These are phyloP conservation scores for Hyphodiscus hymeniophilus DNA, from an alignment of 495 filamentous ascomycete species.

Conservation along the genomic window DNA sequence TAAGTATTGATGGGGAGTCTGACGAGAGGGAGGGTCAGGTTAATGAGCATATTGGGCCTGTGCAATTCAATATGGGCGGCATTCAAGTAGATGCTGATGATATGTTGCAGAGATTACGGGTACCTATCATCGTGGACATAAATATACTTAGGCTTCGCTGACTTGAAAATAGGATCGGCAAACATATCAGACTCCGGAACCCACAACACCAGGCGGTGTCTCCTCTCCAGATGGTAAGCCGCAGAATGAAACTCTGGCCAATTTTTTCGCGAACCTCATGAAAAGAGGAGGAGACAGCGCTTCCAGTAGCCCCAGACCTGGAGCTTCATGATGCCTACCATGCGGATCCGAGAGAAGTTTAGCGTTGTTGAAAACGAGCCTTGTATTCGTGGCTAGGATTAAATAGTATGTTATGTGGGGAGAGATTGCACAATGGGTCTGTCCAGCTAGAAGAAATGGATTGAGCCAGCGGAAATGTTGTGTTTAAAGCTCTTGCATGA, in stretches of 20 bases:
- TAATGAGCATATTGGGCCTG: constrained; percentile 86
- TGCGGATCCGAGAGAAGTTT: no score
- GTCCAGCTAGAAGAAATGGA: background rate
- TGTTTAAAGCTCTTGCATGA: constrained; percentile 3
- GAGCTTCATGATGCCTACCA: constrained; percentile 1
- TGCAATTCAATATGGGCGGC: constrained; percentile 95
- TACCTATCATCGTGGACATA: no score
- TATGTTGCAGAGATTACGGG: constrained; percentile 82
- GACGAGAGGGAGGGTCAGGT: constrained; percentile 55
- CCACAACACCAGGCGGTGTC: constrained; percentile 10
- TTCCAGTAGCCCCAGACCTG: constrained; percentile 21
- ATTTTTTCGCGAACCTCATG: constrained; percentile 59
- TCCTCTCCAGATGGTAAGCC: constrained; percentile 45
- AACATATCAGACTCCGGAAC: constrained; percentile 31
- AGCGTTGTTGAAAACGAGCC: no score
- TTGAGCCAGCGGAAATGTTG: background rate
- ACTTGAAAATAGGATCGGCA: constrained; percentile 17
- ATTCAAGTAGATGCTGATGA: constrained; percentile 97
- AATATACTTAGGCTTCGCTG: background rate
- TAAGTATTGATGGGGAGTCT: constrained; percentile 30
- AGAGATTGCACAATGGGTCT: no score
- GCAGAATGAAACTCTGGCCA: constrained; percentile 52
- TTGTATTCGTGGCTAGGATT: background rate
- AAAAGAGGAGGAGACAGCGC: constrained; percentile 34
- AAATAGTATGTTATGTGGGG: no score